Conservation (phyloP, 371 early-diverging fungal species). For the Mortierella sp. region DNA sequence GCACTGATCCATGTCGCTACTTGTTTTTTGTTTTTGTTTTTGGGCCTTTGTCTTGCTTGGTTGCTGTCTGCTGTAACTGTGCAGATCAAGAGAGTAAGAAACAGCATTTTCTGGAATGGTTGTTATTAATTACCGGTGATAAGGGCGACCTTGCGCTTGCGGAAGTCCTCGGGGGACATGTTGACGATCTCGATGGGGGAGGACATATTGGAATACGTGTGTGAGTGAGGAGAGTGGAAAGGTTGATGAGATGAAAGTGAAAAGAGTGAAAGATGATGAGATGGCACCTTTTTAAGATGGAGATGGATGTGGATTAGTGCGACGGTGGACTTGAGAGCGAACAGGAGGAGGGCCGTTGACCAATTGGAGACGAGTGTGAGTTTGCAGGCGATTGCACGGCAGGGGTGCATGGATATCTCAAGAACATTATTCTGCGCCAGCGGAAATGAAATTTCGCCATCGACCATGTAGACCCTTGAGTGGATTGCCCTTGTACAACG, state of each 20-base stretch:
- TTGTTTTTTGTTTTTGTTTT: too few relatives aligned
- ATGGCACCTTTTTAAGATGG: background rate
- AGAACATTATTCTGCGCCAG: constrained; percentile 9
- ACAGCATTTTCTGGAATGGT: too few relatives aligned
- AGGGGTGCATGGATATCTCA: background rate
- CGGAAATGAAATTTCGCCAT: constrained; percentile 13
- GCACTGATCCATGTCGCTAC: background rate
- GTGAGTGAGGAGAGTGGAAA: background rate
- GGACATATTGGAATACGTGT: constrained; percentile 13
- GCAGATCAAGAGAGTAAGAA: background rate
- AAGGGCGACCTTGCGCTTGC: constrained; percentile 75
- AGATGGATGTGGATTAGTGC: background rate
- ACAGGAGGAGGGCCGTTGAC: background rate
- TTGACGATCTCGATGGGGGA: constrained; percentile 54
- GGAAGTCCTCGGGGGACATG: constrained; percentile 67
- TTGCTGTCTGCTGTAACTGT: background rate
- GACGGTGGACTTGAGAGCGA: background rate
- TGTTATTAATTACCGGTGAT: constrained; percentile 65
- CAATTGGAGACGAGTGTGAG: too few relatives aligned
- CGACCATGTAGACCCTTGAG: background rate
- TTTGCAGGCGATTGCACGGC: too few relatives aligned
- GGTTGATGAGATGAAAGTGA: constrained; percentile 4
- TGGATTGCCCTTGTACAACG: too few relatives aligned
- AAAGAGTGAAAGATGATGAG: background rate
- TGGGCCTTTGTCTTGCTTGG: background rate